Evolutionary conservation across 768 basidiomycete species (phyloP).

Genomic region (Tricholoma saponaceum): DNA sequence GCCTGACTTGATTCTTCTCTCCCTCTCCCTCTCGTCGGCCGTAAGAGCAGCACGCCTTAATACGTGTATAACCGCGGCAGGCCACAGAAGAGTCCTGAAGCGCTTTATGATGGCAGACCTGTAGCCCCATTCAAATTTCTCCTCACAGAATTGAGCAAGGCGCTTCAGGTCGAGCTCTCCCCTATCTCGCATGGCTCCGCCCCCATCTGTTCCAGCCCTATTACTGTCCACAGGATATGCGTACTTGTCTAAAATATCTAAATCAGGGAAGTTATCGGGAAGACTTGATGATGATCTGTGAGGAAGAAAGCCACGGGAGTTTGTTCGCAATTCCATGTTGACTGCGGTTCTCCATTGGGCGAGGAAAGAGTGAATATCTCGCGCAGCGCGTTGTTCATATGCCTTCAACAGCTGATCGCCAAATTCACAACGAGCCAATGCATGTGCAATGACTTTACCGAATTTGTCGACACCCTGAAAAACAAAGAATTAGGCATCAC

Average conservation of each 20-base stretch:
- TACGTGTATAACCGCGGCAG: conserved; percentile 51
- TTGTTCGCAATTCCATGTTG: conserved; percentile 44
- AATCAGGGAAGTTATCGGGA: conserved; percentile 49
- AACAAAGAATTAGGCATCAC: neutral
- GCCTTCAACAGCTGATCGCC: conserved; percentile 51
- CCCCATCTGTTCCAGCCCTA: conserved; percentile 28
- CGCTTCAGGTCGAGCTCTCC: conserved; percentile 45
- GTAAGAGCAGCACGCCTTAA: conserved; percentile 49
- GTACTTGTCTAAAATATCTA: conserved; percentile 57
- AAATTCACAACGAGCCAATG: conserved; percentile 60
- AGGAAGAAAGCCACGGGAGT: conserved; percentile 42
- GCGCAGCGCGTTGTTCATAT: conserved; percentile 27
- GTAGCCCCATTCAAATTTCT: conserved; percentile 70
- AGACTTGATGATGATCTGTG: conserved; percentile 42
- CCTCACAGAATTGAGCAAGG: conserved; percentile 59
- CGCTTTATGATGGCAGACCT: conserved; percentile 57
- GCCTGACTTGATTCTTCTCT: conserved; percentile 15
- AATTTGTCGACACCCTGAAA: conserved; percentile 37
- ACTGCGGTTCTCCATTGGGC: conserved; percentile 44
- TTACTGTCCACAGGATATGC: conserved; percentile 23
- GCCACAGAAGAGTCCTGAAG: conserved; percentile 65
- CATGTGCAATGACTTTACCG: conserved; percentile 52
- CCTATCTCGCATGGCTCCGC: conserved; percentile 23
- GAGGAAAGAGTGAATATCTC: conserved; percentile 41
- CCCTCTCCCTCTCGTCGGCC: conserved; percentile 29